A percentile compares a stretch with the other conserved stretches of the same genome.
Conservation (phyloP, 192 early-diverging fungal species). For the Ambispora gerdemannii region DNA sequence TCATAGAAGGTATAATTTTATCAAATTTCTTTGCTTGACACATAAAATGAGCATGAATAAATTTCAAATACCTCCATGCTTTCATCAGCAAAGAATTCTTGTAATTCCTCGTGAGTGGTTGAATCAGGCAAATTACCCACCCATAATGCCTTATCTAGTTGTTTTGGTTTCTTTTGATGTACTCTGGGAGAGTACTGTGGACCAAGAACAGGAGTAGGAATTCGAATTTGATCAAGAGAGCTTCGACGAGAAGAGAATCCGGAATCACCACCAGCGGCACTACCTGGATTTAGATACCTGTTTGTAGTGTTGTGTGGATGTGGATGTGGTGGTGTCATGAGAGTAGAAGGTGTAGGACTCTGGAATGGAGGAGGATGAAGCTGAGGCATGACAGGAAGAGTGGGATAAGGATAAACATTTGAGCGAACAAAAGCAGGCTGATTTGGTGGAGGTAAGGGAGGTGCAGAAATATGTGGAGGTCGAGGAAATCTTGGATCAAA, state of each 20-base stretch:
- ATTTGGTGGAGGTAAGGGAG: not conserved
- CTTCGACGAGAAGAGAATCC: conserved; percentile 31
- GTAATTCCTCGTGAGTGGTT: conserved; percentile 43
- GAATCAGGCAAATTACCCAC: conserved; percentile 48
- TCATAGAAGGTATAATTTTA: not conserved
- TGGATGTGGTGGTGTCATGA: conserved; percentile 22
- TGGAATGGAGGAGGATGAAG: conserved; percentile 18
- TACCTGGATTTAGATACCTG: conserved; percentile 20
- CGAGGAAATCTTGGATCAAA: conserved; percentile 26
- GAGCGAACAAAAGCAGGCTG: conserved; percentile 19
- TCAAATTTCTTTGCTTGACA: not conserved
- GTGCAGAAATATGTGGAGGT: conserved; percentile 1
- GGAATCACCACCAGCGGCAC: conserved; percentile 24
- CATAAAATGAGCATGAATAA: not conserved
- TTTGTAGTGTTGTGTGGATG: not conserved
- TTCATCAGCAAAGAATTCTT: conserved; percentile 46
- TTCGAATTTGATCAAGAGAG: conserved; percentile 23
- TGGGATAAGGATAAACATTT: conserved; percentile 21
- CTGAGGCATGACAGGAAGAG: conserved; percentile 12
- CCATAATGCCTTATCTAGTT: conserved; percentile 53
- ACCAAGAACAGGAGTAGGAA: conserved; percentile 23
- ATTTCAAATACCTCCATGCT: conserved; percentile 39
- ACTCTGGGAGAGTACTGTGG: conserved; percentile 22
- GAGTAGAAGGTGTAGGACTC: conserved; percentile 22
- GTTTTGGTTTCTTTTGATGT: conserved; percentile 45